Evolutionary conservation across 768 basidiomycete species (phyloP), one percentile per base, ranked within the genome.

Genomic region (Pleurotus eryngii): DNA sequence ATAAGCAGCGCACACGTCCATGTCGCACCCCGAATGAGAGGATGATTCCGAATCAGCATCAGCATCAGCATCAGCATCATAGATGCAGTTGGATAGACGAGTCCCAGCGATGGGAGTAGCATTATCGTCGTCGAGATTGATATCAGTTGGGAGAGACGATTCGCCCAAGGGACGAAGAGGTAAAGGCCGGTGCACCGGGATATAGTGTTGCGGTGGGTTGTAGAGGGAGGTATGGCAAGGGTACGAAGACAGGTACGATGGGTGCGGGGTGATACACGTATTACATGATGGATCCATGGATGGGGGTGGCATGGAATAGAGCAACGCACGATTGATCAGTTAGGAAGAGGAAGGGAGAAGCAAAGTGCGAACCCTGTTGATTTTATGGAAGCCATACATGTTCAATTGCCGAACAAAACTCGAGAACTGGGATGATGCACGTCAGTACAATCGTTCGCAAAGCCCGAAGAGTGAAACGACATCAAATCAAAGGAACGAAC

Each of bases 371-470:
- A 90, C 88, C 73, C 91, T 81, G 70, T 93, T 93, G 73, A 92
- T 92, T 74, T 95, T 95, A 75, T 93, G 92, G 72, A 95, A 96
- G 24, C 92, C 93, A 66, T 95, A 96, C 91, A 95, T 95, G 79
- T 96, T 95, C 61, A 95, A 81, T 68, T 96, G 94, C 62, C 95
- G 86, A 55, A 95, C 92, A 69, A 97, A 96, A 66, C 90, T 92
- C 11, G 91, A 92, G 70, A 97, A 96, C 86, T 96, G 66, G 7
- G 51, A 46, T 38, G 51, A 39, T 43, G 58, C 56, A 48, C 55
- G 35, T 53, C 22, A 49, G 30, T n/a, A 46, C 27, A 55, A 55
- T 56, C 60, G 46, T 49, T 30, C 37, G 56, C 45, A 47, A 50
- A 20, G 22, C 24, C 20, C 17, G 30, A 35, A 9, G 20, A 18